phyloP scores from a whole-genome alignment of 371 early-diverging fungal species.

The Actinomortierella wolfii region DNA sequence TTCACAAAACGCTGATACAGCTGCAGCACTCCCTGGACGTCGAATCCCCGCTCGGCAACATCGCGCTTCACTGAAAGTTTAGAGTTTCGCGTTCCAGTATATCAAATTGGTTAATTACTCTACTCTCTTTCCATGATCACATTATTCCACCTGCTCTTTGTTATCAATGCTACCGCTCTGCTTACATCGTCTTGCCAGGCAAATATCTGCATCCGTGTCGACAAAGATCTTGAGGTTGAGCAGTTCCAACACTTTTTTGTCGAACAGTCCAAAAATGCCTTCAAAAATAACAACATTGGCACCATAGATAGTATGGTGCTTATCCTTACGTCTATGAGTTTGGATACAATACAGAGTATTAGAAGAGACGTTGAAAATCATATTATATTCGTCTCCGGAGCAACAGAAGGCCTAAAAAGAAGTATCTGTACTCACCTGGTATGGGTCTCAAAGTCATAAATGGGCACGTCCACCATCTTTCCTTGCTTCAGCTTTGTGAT shows the following conservation, averaged over 20 bases:
- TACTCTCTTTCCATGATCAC: too few relatives aligned
- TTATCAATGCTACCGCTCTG: neutral
- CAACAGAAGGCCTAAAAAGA: too few relatives aligned
- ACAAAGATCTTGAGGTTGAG: slow-evolving; percentile 87
- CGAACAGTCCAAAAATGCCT: slow-evolving; percentile 91
- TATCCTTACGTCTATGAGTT: slow-evolving; percentile 74
- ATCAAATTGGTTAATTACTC: too few relatives aligned
- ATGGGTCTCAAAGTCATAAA: slow-evolving; percentile 71
- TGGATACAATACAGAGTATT: slow-evolving; percentile 45
- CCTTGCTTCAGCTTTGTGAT: slow-evolving; percentile 77
- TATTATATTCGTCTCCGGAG: too few relatives aligned
- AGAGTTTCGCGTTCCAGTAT: neutral
- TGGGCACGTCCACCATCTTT: slow-evolving; percentile 65
- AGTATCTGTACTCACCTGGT: slow-evolving; percentile 35
- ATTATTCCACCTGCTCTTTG: too few relatives aligned
- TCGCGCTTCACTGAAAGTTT: slow-evolving; percentile 76
- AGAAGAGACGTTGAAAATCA: neutral
- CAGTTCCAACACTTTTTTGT: slow-evolving; percentile 74
- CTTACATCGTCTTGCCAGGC: slow-evolving; percentile 84
- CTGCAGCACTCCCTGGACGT: slow-evolving; percentile 77
- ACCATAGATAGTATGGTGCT: slow-evolving; percentile 78
- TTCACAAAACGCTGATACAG: slow-evolving; percentile 90
- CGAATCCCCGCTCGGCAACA: slow-evolving; percentile 87
- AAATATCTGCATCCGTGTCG: slow-evolving; percentile 92
- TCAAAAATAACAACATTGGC: slow-evolving; percentile 94